Base-by-base conservation (phyloP, 2,329 filamentous ascomycete species). In the Diaporthe citri region DNA sequence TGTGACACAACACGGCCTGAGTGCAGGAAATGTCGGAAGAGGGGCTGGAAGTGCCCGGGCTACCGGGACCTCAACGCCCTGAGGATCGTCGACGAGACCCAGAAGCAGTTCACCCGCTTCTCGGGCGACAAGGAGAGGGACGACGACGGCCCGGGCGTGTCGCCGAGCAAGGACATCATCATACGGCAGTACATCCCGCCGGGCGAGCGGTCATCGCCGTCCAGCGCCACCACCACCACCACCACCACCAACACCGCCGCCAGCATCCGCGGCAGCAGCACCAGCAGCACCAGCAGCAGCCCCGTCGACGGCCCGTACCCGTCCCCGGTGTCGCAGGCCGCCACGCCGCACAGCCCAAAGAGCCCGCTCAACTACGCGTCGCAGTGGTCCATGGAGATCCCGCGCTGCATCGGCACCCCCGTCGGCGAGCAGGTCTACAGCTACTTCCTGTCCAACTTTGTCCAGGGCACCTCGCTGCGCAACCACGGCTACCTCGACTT, bases 81-180 rank as follows among this genome's bases (percentile, higher is more conserved):
- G 31, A 69, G 75, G 59, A 76, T 76, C n/a, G 75, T 76, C 17
- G 75, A 76, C 56, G 73, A 76, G 74, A 76, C 75, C 7, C 73
- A 76, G 43, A 76, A 76, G 59, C 73, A 75, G 31, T 73, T 74
- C 57, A 73, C 75, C 1, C 75, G 75, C 51, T 76, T 76, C 66
- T 75, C 75, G 8, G 75, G 66, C 34, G 73, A 76, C 43, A 73
- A 69, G 56, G 73, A 76, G 8, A 39, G 56, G 64, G 67, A 39
- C 39, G 69, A 73, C 6, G 73, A 76, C 39, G 51, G 28, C 28
- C 48, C 57, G 22, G 64, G 66, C 34, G 39, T 59, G 8, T 73
- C 72, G 20, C 34, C 75, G 15, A 72, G 59, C 67, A 60, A 48
- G 72, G 46, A 57, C 36, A 28, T 51, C 43, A 22, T 72, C 34